Evolutionary conservation across 441 rosid species (phyloP), one percentile per base, ranked within the genome.

Genomic region (Aleurites moluccanus): DNA sequence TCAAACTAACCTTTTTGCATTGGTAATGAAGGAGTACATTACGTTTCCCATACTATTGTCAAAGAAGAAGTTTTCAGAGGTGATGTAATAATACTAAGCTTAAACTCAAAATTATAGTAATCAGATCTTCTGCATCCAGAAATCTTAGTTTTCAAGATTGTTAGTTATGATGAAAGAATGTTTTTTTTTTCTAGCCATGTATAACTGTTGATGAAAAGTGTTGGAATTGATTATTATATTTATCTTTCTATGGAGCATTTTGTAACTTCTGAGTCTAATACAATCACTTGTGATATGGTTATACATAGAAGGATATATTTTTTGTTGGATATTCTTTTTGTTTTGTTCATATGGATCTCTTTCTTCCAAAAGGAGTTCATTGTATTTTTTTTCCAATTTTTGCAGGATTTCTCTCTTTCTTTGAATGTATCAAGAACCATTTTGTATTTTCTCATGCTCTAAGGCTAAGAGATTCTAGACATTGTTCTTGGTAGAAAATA

Each of bases 21-120:
- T 89, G 85, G 78, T 86, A 73, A 85, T 87, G 82, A 83, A 87
- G 82, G 96, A 95, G 40, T 92, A 85, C 55, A 78, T 90, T 64
- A 88, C 90, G 23, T 91, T 91, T 82, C 99, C 99, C 27, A 70
- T 95, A 72, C 79, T 93, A 50, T 75, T 90, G 80, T 80, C 90
- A 10, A 75, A 73, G 79, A 86, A 83, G 83, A 81, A 85, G 27
- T 87, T 89, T 73, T 80, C 87, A 13, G 86, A 85, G 93, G 98
- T 92, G 64, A 69, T 83, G 75, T 78, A 56, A 35, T 57, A 20
- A 42, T 62, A 49, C 63, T 67, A 40, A 1, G 9, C 28, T 49
- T 10, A 23, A 61, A n/a, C 49, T 18, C 25, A 13, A 44, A 60
- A 52, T 27, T n/a, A 30, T 8, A 16, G 56, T 45, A 25, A 72